Base-by-base conservation (phyloP, 768 basidiomycete genomes). In the Pholiota microspora region DNA sequence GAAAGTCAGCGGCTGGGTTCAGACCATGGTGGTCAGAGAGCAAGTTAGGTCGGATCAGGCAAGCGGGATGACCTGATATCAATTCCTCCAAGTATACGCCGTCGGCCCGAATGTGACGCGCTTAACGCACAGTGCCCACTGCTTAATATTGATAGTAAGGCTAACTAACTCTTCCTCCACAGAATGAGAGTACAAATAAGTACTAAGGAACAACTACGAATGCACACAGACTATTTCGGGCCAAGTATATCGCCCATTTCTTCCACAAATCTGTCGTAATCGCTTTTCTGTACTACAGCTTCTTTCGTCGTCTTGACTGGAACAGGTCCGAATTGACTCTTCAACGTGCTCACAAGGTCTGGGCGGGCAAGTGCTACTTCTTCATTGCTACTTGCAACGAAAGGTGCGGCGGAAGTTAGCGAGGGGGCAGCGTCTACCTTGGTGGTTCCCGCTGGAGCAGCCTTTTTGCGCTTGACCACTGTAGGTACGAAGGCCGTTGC, bases 401-500 rank as follows among this genome's bases (percentile, higher is more conserved):
- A 47, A 15, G 53, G 53, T 15, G 66, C 63, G 13, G 60, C 61
- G 13, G 72, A 60, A 13, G 63, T 74, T 1, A 86, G 66, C 13
- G 75, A 73, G 8, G 88, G 88, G 1, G 88, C 88, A 7, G 88
- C 84, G 60, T 89, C 82, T 28, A 89, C 64, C 58, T 73, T 80
- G 1, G 73, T 67, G 18, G 72, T 56, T 4, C 74, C 55, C 23
- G 62, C 62, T 10, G 71, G 61, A 3, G 67, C 62, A 16, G 72
- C 70, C 56, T 80, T 87, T 70, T 89, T 94, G 45, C 91, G 83
- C 69, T 92, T 92, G 49, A 96, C 71, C 2, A 88, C 77, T 1
- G 86, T 67, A 3, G 97, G 97, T 3, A 98, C 83, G 63, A 99
- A 98, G 0, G 90, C 84, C 0, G 93, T 96, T 7, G 90, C 89